These are phyloP conservation scores for Petasospora rhodanensis DNA, from an alignment of 1,139 yeast genomes.

Conservation along the genomic window DNA sequence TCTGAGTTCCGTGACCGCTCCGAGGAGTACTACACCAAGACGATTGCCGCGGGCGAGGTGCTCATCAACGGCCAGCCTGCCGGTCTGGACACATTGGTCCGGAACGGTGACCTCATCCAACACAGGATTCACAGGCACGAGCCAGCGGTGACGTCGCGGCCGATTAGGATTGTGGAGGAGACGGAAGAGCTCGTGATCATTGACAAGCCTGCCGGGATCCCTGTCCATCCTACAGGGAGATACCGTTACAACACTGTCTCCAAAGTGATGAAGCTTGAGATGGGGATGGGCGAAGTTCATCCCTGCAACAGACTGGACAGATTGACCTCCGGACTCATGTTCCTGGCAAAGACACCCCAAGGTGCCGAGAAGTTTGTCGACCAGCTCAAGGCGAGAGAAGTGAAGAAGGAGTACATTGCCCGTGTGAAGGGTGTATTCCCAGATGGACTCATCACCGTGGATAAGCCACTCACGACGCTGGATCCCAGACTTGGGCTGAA, in stretches of 20 bases:
- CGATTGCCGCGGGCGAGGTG: conserved; percentile 72
- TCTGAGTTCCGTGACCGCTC: conserved; percentile 83
- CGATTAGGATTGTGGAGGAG: conserved; percentile 70
- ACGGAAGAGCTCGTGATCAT: conserved; percentile 56
- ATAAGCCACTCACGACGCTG: conserved; percentile 62
- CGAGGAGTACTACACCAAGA: conserved; percentile 59
- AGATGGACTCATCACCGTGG: conserved; percentile 40
- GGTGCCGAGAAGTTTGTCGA: conserved; percentile 42
- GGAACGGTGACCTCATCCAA: conserved; percentile 79
- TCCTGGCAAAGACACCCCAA: conserved; percentile 47
- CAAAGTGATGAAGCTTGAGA: conserved; percentile 47
- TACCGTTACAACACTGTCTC: conserved; percentile 58
- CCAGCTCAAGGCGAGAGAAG: conserved; percentile 37
- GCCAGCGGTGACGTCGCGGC: conserved; percentile 60
- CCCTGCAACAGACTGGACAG: conserved; percentile 72
- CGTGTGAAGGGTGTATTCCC: conserved; percentile 61
- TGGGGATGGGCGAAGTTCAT: conserved; percentile 30
- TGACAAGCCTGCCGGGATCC: conserved; percentile 72
- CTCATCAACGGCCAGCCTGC: conserved; percentile 66
- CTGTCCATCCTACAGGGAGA: conserved; percentile 75
- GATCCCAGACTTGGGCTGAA: conserved; percentile 52
- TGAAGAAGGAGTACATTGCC: conserved; percentile 53
- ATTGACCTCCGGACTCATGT: conserved; percentile 68
- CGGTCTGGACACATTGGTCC: conserved; percentile 55
- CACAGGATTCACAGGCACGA: conserved; percentile 78